Percentiles rank a stretch among this genome's conserved stretches.
phyloP scores from a whole-genome alignment of 306 rosid genomes.

The Carpinus fangiana region DNA sequence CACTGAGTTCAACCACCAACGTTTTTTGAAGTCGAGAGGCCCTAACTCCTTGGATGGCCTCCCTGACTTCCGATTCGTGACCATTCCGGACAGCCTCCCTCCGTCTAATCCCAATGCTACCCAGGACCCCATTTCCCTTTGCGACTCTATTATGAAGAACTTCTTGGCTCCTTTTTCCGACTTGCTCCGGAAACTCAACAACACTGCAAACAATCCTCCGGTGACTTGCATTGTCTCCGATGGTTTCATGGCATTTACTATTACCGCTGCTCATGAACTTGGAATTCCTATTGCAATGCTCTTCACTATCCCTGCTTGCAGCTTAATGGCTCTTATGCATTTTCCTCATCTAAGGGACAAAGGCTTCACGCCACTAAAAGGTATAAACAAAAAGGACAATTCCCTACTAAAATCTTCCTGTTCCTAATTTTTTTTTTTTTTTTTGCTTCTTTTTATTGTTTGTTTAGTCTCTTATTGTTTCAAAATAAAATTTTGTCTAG shows the following conservation, averaged over 20 bases:
- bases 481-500: too few species aligned
- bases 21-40: conserved; percentile 5
- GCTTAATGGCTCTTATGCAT: background rate
- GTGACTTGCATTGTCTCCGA: conserved; percentile 1
- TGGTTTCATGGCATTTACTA: background rate
- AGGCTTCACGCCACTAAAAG: conserved; percentile 19
- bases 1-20: conserved; percentile 18
- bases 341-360: background rate
- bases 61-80: conserved; percentile 4
- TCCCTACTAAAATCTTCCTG: background rate
- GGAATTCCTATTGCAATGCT: conserved; percentile 3
- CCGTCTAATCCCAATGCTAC: background rate
- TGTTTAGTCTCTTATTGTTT: too few species aligned
- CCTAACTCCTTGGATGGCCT: conserved; percentile 1
- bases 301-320: background rate
- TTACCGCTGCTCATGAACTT: background rate
- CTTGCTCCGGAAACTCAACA: conserved; percentile 7
- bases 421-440: too few species aligned
- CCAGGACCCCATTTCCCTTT: background rate
- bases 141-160: background rate
- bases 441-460: background rate
- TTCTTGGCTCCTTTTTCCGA: conserved; percentile 3
- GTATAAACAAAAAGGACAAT: background rate
- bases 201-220: background rate
- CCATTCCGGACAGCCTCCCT: conserved; percentile 20